phyloP scores from a whole-genome alignment of 208 protist species.

The Endotrypanum monterogeii region DNA sequence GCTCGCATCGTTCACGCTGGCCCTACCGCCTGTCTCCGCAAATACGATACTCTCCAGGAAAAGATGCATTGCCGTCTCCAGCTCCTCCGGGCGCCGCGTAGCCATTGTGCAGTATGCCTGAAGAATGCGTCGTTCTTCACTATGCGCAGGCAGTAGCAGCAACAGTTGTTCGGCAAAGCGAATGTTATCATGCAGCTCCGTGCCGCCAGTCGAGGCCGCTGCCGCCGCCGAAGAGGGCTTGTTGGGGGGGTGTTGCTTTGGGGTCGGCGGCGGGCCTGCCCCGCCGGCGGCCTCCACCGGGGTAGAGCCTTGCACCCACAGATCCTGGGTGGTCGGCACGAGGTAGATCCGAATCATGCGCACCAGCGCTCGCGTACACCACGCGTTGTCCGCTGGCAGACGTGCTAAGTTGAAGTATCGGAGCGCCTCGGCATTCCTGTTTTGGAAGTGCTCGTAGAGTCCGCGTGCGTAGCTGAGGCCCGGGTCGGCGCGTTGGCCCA shows the following conservation, averaged over 20 bases:
- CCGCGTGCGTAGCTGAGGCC: conserved; percentile 88
- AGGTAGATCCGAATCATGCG: conserved; percentile 96
- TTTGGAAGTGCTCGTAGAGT: conserved; percentile 70
- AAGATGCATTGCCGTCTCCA: conserved; percentile 80
- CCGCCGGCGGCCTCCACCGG: conserved; percentile 40
- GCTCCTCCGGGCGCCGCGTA: conserved; percentile 46
- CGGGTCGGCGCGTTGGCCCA: conserved; percentile 55
- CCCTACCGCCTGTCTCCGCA: conserved; percentile 20
- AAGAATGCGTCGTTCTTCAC: conserved; percentile 68
- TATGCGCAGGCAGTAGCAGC: conserved; percentile 62
- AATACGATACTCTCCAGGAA: conserved; percentile 52
- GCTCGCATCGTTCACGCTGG: background rate
- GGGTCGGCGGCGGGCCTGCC: conserved; percentile 12
- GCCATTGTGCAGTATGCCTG: conserved; percentile 80
- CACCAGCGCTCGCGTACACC: conserved; percentile 74
- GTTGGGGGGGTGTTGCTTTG: background rate
- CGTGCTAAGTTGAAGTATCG: conserved; percentile 88
- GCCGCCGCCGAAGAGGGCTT: background rate
- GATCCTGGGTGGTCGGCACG: conserved; percentile 73
- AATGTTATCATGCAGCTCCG: conserved; percentile 78
- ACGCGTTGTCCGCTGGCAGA: conserved; percentile 74
- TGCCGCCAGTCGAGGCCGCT: conserved; percentile 1
- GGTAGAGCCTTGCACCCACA: conserved; percentile 62
- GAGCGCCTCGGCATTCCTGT: conserved; percentile 90
- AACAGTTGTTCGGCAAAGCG: conserved; percentile 84